Evolutionary conservation across 1,284 basidiomycete species (phyloP), one percentile per base, ranked within the genome.

Genomic region (Rhodotorula glutinis): DNA sequence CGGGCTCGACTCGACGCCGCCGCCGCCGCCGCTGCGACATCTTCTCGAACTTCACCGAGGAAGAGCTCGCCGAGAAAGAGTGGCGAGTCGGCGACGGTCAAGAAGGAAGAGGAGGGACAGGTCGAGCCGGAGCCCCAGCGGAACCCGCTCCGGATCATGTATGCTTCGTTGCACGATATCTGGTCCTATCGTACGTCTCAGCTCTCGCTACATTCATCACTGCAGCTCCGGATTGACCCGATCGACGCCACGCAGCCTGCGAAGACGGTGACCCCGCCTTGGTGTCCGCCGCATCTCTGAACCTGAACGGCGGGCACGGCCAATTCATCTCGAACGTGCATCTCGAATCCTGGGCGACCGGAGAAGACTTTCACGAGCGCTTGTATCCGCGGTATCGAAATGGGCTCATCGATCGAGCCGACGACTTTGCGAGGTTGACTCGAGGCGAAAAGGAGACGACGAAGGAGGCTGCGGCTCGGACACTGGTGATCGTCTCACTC

Each of bases 121-220:
- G 49, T 9, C 13, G 49, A 14, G 25, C 41, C 21, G 60, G 53
- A 65, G 13, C 80, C 77, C 4, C 79, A 30, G 21, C 58, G 73
- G 0, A 83, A 82, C 62, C 80, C 82, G 0, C 83, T 89, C 44
- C 85, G 87, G 73, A 81, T 92, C 16, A 95, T 88, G 78, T 97
- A 96, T 70, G 90, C 90, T 3, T 91, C 89, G 14, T 80, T 94
- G 25, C 93, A 98, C 76, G 95, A 98, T 75, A 86, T 97, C 55
- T 65, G 71, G 25, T 74, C 72, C 0, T 76, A 67, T 46, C 69
- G 66, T 73, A 72, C 62, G 73, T 72, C 69, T 66, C 19, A 38
- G 4, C 25, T 29, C n/a, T 38, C 17, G 11, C 9, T 7, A 17
- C 0, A n/a, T 17, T 9, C n/a, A 43, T n/a, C n/a, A 0, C 19